Percentiles rank a stretch among this genome's conserved stretches.
These are phyloP conservation scores for Fusarium foetens DNA, from an alignment of 2,329 filamentous ascomycete genomes.

Conservation along the genomic window DNA sequence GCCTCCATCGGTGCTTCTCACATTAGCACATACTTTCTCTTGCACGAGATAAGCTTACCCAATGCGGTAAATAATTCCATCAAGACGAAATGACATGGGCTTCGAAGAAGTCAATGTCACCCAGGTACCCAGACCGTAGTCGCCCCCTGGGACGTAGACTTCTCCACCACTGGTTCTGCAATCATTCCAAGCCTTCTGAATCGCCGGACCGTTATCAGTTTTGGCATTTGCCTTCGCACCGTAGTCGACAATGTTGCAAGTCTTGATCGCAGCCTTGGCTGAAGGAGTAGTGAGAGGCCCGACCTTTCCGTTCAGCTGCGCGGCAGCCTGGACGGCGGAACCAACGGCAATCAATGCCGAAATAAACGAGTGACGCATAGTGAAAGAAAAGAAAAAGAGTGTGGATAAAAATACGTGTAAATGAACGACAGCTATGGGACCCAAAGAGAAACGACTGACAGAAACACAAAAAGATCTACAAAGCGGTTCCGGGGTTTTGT, in stretches of 20 bases:
- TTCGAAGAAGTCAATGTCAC: constrained; percentile 29
- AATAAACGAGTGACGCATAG: constrained; percentile 16
- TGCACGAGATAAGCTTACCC: neutral
- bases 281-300: constrained; percentile 21
- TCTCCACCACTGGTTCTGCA: constrained; percentile 30
- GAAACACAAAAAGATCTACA: neutral
- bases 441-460: neutral
- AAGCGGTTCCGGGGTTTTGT: neutral
- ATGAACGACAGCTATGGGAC: neutral
- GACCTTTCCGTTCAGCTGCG: constrained; percentile 35
- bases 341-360: constrained; percentile 32
- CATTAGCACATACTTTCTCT: too few relatives aligned
- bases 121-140: constrained; percentile 33
- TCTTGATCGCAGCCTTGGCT: constrained; percentile 31
- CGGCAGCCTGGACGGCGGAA: constrained; percentile 32
- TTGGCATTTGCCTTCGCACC: constrained; percentile 22
- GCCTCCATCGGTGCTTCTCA: constrained; percentile 1
- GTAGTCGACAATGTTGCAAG: constrained; percentile 36
- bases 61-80: constrained; percentile 30
- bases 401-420: neutral
- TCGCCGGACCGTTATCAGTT: constrained; percentile 30
- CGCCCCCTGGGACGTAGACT: constrained; percentile 30
- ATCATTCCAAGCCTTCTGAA: constrained; percentile 33
- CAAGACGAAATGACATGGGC: constrained; percentile 36
- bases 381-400: neutral